Conservation (phyloP, 768 basidiomycete species). For the Pisolithus marmoratus region DNA sequence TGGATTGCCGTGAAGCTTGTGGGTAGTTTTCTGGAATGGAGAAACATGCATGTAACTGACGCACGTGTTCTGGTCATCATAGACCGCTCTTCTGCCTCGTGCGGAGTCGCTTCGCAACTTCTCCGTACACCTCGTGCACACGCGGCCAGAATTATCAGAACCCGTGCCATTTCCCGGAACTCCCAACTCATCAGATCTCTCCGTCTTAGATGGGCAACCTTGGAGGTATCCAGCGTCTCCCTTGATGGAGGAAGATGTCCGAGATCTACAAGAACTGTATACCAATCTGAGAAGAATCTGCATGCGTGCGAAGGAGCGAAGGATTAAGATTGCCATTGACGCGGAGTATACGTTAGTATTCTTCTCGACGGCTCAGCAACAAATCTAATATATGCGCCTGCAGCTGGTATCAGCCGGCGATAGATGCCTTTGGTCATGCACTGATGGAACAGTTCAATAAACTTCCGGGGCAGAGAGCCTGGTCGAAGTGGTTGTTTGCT, state of each 20-base stretch:
- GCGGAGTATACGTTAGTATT: conserved; percentile 67
- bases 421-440: conserved; percentile 73
- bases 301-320: conserved; percentile 48
- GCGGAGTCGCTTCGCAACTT: conserved; percentile 54
- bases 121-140: too few relatives aligned
- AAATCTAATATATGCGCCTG: neutral
- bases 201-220: conserved; percentile 33
- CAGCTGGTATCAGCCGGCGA: conserved; percentile 68
- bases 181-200: conserved; percentile 53
- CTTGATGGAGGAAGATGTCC: conserved; percentile 53
- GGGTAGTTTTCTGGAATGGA: conserved; percentile 16
- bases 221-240: conserved; percentile 13
- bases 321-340: conserved; percentile 72
- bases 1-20: conserved; percentile 88
- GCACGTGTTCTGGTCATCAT: neutral
- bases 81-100: conserved; percentile 69
- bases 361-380: neutral
- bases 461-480: conserved; percentile 11
- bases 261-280: conserved; percentile 55
- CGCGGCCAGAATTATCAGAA: too few relatives aligned
- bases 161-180: conserved; percentile 67
- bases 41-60: neutral
- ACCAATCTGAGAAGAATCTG: conserved; percentile 62
- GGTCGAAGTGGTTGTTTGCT: conserved; percentile 2
- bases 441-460: conserved; percentile 80